Base-by-base conservation (phyloP, 139 green algal genomes). In the Eudorina sp. region DNA sequence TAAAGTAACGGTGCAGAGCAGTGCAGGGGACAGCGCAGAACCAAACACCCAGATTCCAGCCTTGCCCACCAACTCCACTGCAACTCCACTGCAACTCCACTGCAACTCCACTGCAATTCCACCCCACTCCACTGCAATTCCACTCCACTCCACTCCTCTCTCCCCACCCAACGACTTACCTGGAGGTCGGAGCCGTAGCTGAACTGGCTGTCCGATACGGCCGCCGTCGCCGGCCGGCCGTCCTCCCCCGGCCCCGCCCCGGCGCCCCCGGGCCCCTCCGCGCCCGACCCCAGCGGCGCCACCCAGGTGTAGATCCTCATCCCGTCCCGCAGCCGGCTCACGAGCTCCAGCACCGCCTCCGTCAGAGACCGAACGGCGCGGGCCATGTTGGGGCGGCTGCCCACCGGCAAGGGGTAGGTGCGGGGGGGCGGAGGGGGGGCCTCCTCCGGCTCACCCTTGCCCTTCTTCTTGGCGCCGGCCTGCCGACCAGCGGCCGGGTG, bases 131-230 rank as follows among this genome's bases (percentile, higher is more conserved):
- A n/a, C n/a, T n/a, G n/a, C n/a, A n/a, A n/a, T 58, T 13, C 51
- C 51, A 58, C 16, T 58, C 13, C 51, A 13, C 51, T 58, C 16
- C 51, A 13, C 51, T 16, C 51, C 64, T 74, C 25, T 25, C 2
- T 14, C 43, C 2, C 19, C 29, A 27, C 43, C 73, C 45, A 78
- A 21, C 21, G 11, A 0, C 89, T 0, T 70, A 92, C 85, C 84
- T 90, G 70, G 23, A 93, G 69, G 53, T 93, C 90, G 23, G 87
- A 91, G 0, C 90, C 90, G 83, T 85, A 93, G 69, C 83, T 90
- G 77, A 93, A 93, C 45, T 85, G 31, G 41, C 83, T 90, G 68
- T 84, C 74, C 58, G 64, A 62, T 31, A 53, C 82, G 16, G 31
- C 45, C 38, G 68, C 69, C 55, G 69, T 58, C n/a, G 1, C 66